Evolutionary conservation across 495 filamentous ascomycete genomes (phyloP), one percentile per base, ranked within the genome.

Genomic region (Daldinia concentrica): DNA sequence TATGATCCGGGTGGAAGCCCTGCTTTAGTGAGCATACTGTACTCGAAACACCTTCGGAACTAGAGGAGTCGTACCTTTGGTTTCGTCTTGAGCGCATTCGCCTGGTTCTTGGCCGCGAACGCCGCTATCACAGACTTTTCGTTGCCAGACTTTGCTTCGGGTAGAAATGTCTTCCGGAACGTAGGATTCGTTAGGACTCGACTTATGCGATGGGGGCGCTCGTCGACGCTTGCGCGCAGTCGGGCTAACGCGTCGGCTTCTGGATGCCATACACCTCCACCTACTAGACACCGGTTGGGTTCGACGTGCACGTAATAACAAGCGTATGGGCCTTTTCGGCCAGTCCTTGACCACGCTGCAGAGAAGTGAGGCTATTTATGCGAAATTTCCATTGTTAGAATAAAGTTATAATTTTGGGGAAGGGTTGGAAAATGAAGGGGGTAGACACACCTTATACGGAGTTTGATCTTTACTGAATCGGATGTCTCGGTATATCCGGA

Each of bases 401-500:
- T 17, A 22, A 4, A 19, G 3, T 22, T n/a, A 7, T 19, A 19
- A 36, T 19, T 22, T 11, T 1, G 11, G 32, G 8, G 8, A 22
- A 39, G 9, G 17, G 36, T 12, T 11, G 4, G 34, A 12, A 27
- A 27, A 7, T 63, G 8, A 17, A 71, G 50, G 59, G 32, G 32
- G 15, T 8, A 36, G 22, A 9, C 56, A 69, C 82, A 91, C 91
- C 85, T 95, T 97, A 79, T 97, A 97, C 1, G 93, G 93, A 1
- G 92, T 94, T 34, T 86, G 91, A 71, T 96, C 90, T 24, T 91
- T 87, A 76, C 82, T 89, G 76, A 94, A 95, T 19, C 92, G 82
- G 24, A 94, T 84, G 75, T 96, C 93, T 56, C 93, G 84, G 74
- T 97, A 93, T 51, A 97, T 94, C 45, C 93, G 88, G 72, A 95